Evolutionary conservation across 2,329 filamentous ascomycete genomes (phyloP), one percentile per base, ranked within the genome.

Genomic region (Beauveria asiatica): DNA sequence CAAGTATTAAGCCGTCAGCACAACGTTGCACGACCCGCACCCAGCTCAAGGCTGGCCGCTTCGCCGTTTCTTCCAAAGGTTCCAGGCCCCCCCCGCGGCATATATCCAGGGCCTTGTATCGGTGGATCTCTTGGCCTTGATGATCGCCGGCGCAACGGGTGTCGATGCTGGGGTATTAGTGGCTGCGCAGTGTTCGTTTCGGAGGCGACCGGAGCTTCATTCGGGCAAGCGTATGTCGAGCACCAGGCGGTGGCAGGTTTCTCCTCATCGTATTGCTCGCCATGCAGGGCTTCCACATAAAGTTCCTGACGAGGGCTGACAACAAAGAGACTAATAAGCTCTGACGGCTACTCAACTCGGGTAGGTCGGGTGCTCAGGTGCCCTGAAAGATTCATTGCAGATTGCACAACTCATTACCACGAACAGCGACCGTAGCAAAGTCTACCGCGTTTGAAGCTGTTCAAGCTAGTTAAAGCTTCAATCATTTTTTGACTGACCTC

Each of bases 241-340:
- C 57, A 54, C 30, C 13, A 41, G 37, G 3, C 25, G 19, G 49
- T 16, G 25, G 37, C 33, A 58, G 39, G 9, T 37, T 27, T 30
- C 10, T 10, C n/a, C 21, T 30, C 42, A n/a, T 59, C 50, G 57
- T 49, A 60, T 60, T 54, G 49, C 57, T 60, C 57, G 57, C 50
- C 49, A 54, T 46, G 27, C 37, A 41, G 37, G 37, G 17, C 39
- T 30, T 39, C 39, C 39, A 42, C 39, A 3, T 16, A 9, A 30
- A 27, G 19, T 50, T 10, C 17, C 23, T 11, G 5, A 5, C n/a
- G n/a, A 19, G 54, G 44, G 54, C 54, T 57, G 54, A 57, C 17
- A 23, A n/a, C n/a, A 46, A 41, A 30, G 8, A 30, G 21, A 39
- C 3, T 33, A 13, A 49, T 33, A 13, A 49, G 16, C 21, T 49